Conservation (phyloP, 768 basidiomycete species). For the Tricholomella constricta region DNA sequence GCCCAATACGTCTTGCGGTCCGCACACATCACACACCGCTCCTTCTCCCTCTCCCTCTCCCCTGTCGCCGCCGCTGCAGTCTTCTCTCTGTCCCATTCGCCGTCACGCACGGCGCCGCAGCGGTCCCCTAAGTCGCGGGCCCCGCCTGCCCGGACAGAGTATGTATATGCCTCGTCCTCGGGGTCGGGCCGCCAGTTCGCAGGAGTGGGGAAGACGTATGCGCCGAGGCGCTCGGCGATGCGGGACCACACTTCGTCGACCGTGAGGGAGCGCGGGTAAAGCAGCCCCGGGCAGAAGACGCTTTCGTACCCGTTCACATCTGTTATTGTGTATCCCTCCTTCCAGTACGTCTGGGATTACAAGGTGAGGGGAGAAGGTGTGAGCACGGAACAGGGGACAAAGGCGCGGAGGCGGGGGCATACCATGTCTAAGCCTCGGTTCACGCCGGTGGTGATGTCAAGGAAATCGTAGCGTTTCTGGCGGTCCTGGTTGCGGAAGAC, state of each 20-base stretch:
- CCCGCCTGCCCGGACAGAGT: not conserved
- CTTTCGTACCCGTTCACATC: conserved; percentile 5
- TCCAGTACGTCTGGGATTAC: conserved; percentile 13
- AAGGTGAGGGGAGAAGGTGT: not conserved
- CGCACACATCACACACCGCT: conserved; percentile 17
- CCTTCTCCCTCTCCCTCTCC: not conserved
- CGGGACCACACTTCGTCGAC: conserved; percentile 13
- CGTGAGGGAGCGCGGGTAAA: conserved; percentile 16
- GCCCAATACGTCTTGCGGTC: conserved; percentile 16
- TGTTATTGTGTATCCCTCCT: conserved; percentile 11
- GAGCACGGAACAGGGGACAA: not conserved
- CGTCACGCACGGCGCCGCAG: not conserved
- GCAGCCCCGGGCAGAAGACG: conserved; percentile 14
- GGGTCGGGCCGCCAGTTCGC: conserved; percentile 6
- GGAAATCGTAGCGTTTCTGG: conserved; percentile 11
- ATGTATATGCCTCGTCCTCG: not conserved
- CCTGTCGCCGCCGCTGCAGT: conserved; percentile 4
- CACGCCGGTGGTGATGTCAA: conserved; percentile 13
- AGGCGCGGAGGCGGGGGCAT: not conserved
- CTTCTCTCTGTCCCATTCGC: not conserved
- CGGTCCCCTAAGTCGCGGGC: too few relatives aligned
- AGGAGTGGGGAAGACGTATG: conserved; percentile 15
- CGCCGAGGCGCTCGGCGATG: conserved; percentile 11
- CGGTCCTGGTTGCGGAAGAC: conserved; percentile 11
- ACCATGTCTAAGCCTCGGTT: conserved; percentile 14